Percentiles rank a stretch among this genome's conserved stretches.
phyloP scores from a whole-genome alignment of 2,329 filamentous ascomycete species.

The Exophiala viscosa region DNA sequence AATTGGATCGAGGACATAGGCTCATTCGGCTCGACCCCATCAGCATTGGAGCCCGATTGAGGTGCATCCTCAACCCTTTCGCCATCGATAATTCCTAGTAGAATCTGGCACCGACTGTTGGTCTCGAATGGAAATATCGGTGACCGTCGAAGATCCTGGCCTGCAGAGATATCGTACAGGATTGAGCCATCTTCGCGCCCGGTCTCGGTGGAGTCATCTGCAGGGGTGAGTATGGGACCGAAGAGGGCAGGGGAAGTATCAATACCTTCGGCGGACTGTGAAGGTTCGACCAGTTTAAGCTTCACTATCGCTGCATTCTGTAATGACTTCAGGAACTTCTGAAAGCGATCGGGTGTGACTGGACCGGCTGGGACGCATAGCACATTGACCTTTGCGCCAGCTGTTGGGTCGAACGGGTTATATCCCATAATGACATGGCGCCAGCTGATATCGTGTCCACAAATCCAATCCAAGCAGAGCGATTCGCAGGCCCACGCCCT shows the following conservation, averaged over 20 bases:
- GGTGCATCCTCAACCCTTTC: constrained; percentile 56
- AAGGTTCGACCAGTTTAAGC: constrained; percentile 5
- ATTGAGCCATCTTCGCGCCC: constrained; percentile 4
- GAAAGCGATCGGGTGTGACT: constrained; percentile 77
- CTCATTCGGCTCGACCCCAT: constrained; percentile 27
- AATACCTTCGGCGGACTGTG: constrained; percentile 2
- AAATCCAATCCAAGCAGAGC: no score
- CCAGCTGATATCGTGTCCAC: not conserved
- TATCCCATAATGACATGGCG: constrained; percentile 64
- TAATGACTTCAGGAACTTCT: constrained; percentile 72
- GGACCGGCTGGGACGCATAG: constrained; percentile 81
- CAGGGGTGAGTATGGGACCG: not conserved
- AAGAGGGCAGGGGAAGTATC: not conserved
- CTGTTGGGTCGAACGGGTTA: constrained; percentile 85
- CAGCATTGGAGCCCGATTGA: constrained; percentile 13
- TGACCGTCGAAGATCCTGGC: constrained; percentile 12
- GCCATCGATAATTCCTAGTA: constrained; percentile 83
- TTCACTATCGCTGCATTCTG: constrained; percentile 54
- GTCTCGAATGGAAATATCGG: constrained; percentile 74
- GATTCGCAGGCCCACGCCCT: no score
- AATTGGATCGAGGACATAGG: constrained; percentile 7
- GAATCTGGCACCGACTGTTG: constrained; percentile 75
- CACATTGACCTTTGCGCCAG: constrained; percentile 84
- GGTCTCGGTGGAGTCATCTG: not conserved
- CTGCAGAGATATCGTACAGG: constrained; percentile 20